Base-by-base conservation (phyloP, 2,329 filamentous ascomycete species). In the Cryphonectria parasitica region DNA sequence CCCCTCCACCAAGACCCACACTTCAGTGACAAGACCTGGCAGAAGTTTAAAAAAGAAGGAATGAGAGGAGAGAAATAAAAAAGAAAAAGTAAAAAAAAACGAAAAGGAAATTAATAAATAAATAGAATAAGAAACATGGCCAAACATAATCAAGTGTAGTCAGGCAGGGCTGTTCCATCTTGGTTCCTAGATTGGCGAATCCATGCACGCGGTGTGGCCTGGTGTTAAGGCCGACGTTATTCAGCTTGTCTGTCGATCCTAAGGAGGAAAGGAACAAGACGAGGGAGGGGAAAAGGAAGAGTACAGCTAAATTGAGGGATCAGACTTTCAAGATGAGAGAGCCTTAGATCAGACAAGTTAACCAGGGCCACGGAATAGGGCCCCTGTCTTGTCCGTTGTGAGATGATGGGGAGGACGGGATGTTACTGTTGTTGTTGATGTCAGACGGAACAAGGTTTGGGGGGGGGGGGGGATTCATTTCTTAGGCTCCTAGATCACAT, bases 321-420 rank as follows among this genome's bases (percentile, higher is more conserved):
- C 58, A 66, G 31, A 7, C 19, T 39, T n/a, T 22, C 58, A 58
- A 34, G 2, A 17, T 31, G 54, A 58, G 25, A 58, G 25, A 31
- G 25, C 54, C 13, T 11, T n/a, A 61, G 34, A 61, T n/a, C 19
- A n/a, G 34, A 3, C 13, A 8, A 39, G 58, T 19, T 19, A 34
- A 39, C 66, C 39, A 58, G 36, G 62, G 49, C 39, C 54, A 36
- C 62, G 62, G 67, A 69, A 69, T 39, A 52, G 52, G 39, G 19
- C 22, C 45, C 52, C 39, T 61, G 68, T 45, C 45, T 22, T 39
- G 34, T 39, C 52, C 31, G 54, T 63, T 65, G 62, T 43, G 41
- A 39, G 17, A 39, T 58, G 52, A 31, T 54, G 67, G 62, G 25
- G 45, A 22, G 62, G 52, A 60, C 28, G 61, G 67, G 52, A 34